phyloP scores from a whole-genome alignment of 768 basidiomycete genomes.

The Kondoa malvinella region DNA sequence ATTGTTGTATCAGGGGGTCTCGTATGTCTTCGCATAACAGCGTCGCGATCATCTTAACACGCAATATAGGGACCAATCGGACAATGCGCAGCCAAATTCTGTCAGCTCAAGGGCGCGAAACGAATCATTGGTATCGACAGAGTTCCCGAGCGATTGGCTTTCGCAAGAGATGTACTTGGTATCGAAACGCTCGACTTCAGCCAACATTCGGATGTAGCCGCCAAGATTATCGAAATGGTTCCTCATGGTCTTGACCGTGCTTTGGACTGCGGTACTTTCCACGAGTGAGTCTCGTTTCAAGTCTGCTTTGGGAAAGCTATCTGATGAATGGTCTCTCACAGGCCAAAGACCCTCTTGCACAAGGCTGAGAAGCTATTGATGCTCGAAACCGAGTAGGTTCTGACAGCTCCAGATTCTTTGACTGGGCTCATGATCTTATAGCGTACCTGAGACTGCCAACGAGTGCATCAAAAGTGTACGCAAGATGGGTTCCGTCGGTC shows the following conservation, averaged over 20 bases:
- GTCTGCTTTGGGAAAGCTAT: no score
- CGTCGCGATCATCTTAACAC: background rate
- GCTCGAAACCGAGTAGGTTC: conserved; percentile 47
- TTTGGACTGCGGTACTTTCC: conserved; percentile 46
- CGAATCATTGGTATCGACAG: conserved; percentile 57
- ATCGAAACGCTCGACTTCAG: conserved; percentile 48
- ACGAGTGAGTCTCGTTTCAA: no score
- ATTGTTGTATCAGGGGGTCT: conserved; percentile 36
- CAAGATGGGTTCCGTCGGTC: conserved; percentile 30
- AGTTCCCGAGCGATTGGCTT: conserved; percentile 40
- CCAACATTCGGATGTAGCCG: conserved; percentile 39
- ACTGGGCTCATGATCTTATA: background rate
- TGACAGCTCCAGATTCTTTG: background rate
- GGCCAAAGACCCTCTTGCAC: conserved; percentile 41
- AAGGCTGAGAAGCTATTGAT: conserved; percentile 47
- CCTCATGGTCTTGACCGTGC: conserved; percentile 51
- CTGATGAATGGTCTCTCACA: no score
- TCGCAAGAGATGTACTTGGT: conserved; percentile 37
- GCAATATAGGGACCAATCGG: conserved; percentile 42
- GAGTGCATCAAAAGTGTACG: conserved; percentile 39
- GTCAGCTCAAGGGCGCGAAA: conserved; percentile 43
- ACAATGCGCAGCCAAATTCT: conserved; percentile 45
- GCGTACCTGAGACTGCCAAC: conserved; percentile 46
- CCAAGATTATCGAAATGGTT: conserved; percentile 42
- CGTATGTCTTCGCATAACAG: background rate